These are phyloP conservation scores for Pseudophaeomoniella oleicola DNA, from an alignment of 2,329 filamentous ascomycete genomes.

Conservation along the genomic window DNA sequence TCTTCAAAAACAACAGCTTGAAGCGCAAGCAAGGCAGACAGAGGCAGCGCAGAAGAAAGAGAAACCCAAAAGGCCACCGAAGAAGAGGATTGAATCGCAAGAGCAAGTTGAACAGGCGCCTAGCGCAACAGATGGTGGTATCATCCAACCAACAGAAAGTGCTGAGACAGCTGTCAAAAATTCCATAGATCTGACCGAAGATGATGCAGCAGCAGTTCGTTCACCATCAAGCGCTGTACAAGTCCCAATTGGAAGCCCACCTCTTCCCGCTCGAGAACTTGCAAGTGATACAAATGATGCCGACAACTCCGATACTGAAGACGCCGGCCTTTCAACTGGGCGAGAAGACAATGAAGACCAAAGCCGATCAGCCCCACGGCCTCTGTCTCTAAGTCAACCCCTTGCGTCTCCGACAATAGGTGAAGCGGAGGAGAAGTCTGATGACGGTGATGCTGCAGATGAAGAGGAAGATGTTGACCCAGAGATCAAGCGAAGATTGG, in stretches of 20 bases:
- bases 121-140: slow-evolving; percentile 12
- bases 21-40: slow-evolving; percentile 70
- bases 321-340: slow-evolving; percentile 49
- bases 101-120: slow-evolving; percentile 13
- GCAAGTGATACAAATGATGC: slow-evolving; percentile 51
- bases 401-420: slow-evolving; percentile 17
- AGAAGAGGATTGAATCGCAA: slow-evolving; percentile 36
- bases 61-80: slow-evolving; percentile 64
- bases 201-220: slow-evolving; percentile 9
- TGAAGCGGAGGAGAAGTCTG: slow-evolving; percentile 33
- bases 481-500: slow-evolving; percentile 70
- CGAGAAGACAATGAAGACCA: slow-evolving; percentile 61
- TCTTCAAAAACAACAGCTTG: slow-evolving; percentile 83
- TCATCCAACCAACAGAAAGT: slow-evolving; percentile 17
- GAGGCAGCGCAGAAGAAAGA: slow-evolving; percentile 70
- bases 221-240: slow-evolving; percentile 19
- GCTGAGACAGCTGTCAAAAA: slow-evolving; percentile 19
- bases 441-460: slow-evolving; percentile 38
- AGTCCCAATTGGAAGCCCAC: slow-evolving; percentile 18
- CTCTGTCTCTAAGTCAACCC: no score
- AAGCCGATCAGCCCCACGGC: slow-evolving; percentile 8
- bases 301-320: slow-evolving; percentile 51
- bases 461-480: slow-evolving; percentile 77
- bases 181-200: slow-evolving; percentile 17
- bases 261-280: slow-evolving; percentile 33